Evolutionary conservation across 495 filamentous ascomycete genomes (phyloP), one percentile per base, ranked within the genome.

Genomic region (Parachaetomium inaequale): DNA sequence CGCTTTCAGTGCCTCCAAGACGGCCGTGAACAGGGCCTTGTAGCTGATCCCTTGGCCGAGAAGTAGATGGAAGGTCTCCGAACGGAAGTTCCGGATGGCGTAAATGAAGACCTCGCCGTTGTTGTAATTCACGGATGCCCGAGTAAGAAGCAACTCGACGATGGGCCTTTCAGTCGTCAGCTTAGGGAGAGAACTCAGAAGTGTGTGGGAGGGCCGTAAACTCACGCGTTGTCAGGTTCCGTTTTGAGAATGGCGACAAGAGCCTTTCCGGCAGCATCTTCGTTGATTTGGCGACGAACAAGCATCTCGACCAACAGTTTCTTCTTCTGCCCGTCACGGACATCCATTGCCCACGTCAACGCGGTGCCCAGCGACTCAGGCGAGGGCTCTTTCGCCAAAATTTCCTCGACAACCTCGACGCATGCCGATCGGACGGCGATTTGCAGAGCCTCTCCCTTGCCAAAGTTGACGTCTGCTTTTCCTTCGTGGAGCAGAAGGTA

Each of bases 381-480:
- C 12, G 71, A 67, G 14, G 74, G 73, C 10, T 72, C 67, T 38
- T 65, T 70, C 10, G 59, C 57, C 12, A 78, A 40, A 34, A 72
- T 74, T 46, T 72, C 68, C 49, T 72, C 72, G 7, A 70, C 61
- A 19, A 80, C 46, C 17, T 74, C 74, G 0, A 60, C 47, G 36
- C 70, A 72, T 0, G 66, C 51, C 8, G 70, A 58, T 10, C 70
- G 60, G 3, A 73, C 72, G 3, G 75, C 76, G 45, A 74, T 55
- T 43, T 77, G 72, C 8, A 80, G 62, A 19, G 74, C 70, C 50
- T 71, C 62, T 2, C 75, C 77, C 11, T 63, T 62, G 17, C 67
- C 66, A 26, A 73, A 58, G 54, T 79, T 69, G 7, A 79, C 66
- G 54, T 79, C 77, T 17, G 76, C 76, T n/a, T 68, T 72, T 4